A percentile compares a stretch with the other conserved stretches of the same genome.
Conservation (phyloP, 1,284 basidiomycete genomes). For the Coniferiporia weirii region DNA sequence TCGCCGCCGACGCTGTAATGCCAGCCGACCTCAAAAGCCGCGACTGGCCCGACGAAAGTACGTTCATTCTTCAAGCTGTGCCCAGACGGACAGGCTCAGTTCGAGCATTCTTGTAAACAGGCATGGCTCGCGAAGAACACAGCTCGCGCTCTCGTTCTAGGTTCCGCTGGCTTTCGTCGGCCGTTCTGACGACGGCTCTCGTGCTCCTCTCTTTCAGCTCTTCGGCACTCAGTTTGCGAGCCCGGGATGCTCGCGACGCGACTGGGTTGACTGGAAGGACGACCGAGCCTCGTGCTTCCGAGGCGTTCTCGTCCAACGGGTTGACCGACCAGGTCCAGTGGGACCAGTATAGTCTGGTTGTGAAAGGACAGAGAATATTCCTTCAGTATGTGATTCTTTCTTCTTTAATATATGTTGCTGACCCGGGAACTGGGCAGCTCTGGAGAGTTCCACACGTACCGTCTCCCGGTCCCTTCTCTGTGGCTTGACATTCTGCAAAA, state of each 20-base stretch:
- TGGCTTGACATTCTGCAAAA: slow-evolving; percentile 84
- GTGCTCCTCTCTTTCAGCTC: slow-evolving; percentile 8
- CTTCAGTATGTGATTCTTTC: slow-evolving; percentile 9
- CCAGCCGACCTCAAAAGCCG: too few species aligned
- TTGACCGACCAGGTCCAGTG: slow-evolving; percentile 15
- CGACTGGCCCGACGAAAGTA: not conserved
- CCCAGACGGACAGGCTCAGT: not conserved
- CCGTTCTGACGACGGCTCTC: slow-evolving; percentile 1
- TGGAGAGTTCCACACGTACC: slow-evolving; percentile 82
- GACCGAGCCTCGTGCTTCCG: not conserved
- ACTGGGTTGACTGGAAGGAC: not conserved
- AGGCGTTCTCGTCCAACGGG: slow-evolving; percentile 2
- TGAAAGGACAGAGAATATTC: slow-evolving; percentile 18
- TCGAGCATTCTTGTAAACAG: not conserved
- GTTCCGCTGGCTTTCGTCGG: slow-evolving; percentile 5
- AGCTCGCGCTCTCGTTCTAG: not conserved
- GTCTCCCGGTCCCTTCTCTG: slow-evolving; percentile 71
- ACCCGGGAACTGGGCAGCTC: slow-evolving; percentile 2
- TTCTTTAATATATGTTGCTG: slow-evolving; percentile 10
- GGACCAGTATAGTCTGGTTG: slow-evolving; percentile 15
- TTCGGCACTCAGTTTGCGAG: not conserved
- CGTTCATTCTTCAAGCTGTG: not conserved
- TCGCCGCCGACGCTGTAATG: too few species aligned
- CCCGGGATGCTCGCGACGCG: not conserved
- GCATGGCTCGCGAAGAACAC: not conserved